Base-by-base conservation (phyloP, 352 stramenopile species). In the Phytophthora ramorum region DNA sequence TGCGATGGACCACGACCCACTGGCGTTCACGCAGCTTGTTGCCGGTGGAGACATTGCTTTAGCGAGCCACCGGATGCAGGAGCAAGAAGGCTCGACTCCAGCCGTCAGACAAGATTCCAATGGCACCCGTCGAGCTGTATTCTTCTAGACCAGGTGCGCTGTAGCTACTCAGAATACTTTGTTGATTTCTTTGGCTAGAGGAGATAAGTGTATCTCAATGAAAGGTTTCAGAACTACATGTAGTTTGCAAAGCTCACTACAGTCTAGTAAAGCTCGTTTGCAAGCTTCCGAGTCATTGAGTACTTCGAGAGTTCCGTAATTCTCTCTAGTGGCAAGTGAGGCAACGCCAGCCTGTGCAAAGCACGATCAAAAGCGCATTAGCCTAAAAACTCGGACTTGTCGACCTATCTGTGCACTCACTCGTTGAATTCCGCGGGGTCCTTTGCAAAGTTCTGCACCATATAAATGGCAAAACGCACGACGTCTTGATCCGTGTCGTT, bases 1-100 rank as follows among this genome's bases (percentile, higher is more conserved):
- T 51, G 87, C 85, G 14, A 91, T 93, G 79, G 87, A 95, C 40
- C 85, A 90, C 68, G 87, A 95, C 47, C 83, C 84, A 19, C 51
- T 89, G 17, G 73, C 82, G 34, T 92, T 95, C 60, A 84, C 86
- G 30, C 75, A 87, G 30, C 78, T 91, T 49, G 86, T 95, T 46
- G 80, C 75, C 7, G 76, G 73, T 20, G 71, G 69, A 57, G 74
- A 83, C 45, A 81, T 83, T 61, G 40, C 58, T 19, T 19, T 67
- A 22, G 68, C 52, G 16, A 62, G 58, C 20, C 28, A 72, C 40
- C 50, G 59, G 26, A 46, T 78, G 22, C 59, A 78, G 20, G 70
- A 75, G 46, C 52, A 73, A 28, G 59, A 74, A 43, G 46, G 49
- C 12, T 32, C 35, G 22, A 51, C 40, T 44, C 46, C 45, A 12